A percentile compares a stretch with the other conserved stretches of the same genome.
phyloP scores from a whole-genome alignment of 2,329 filamentous ascomycete genomes.

The Ophiosphaerella korrae region DNA sequence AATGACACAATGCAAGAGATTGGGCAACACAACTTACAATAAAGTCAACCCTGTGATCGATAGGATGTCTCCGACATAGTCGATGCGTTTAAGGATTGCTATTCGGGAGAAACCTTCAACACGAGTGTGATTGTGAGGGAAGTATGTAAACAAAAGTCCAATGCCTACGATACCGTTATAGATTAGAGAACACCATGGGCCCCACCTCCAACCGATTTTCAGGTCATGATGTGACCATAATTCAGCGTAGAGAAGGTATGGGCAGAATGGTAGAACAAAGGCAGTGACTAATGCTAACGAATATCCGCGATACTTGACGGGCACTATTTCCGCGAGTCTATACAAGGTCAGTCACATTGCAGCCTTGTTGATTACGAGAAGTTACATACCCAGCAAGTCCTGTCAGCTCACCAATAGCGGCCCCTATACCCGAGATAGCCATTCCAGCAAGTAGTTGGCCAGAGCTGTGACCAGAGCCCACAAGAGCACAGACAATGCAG shows the following conservation, averaged over 20 bases:
- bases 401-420: slow-evolving; percentile 43
- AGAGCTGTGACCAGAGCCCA: slow-evolving; percentile 38
- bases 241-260: slow-evolving; percentile 40
- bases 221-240: slow-evolving; percentile 32
- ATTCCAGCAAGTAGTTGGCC: slow-evolving; percentile 42
- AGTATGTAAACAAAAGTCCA: slow-evolving; percentile 39
- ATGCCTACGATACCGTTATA: slow-evolving; percentile 39
- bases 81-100: slow-evolving; percentile 39
- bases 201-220: slow-evolving; percentile 40
- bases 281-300: slow-evolving; percentile 40
- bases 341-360: slow-evolving; percentile 3
- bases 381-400: slow-evolving; percentile 40
- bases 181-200: slow-evolving; percentile 42
- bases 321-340: slow-evolving; percentile 41
- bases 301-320: slow-evolving; percentile 42
- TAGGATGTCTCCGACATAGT: slow-evolving; percentile 36
- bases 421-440: slow-evolving; percentile 41
- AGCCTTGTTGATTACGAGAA: background rate
- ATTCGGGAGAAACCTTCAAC: slow-evolving; percentile 38
- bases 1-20: slow-evolving; percentile 1
- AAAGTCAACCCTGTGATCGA: slow-evolving; percentile 41
- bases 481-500: slow-evolving; percentile 36
- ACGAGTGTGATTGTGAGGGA: slow-evolving; percentile 37
- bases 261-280: slow-evolving; percentile 44
- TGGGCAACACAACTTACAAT: slow-evolving; percentile 24